These are phyloP conservation scores for Usnea hakonensis DNA, from an alignment of 495 filamentous ascomycete species.

Conservation along the genomic window DNA sequence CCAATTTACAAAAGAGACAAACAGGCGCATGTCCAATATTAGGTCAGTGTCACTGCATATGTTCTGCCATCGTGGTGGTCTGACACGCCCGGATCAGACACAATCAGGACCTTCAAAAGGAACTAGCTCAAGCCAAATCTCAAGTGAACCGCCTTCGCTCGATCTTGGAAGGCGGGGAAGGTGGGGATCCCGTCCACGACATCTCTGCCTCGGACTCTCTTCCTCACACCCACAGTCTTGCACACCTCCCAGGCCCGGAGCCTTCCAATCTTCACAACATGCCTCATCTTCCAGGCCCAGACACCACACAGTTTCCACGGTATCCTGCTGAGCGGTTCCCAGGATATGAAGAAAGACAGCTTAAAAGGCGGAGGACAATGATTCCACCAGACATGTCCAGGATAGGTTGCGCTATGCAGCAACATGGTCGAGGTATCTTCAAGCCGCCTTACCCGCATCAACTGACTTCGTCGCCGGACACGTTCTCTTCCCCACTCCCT, in stretches of 20 bases:
- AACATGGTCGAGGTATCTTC: conserved; percentile 68
- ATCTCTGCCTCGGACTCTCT: neutral
- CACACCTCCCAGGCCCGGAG: conserved; percentile 16
- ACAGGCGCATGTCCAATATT: conserved; percentile 96
- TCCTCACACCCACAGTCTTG: neutral
- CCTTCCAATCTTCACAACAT: conserved; percentile 31
- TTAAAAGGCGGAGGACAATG: conserved; percentile 38
- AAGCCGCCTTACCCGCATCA: conserved; percentile 71
- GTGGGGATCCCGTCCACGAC: conserved; percentile 2
- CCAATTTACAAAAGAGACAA: conserved; percentile 98
- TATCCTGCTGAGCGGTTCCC: conserved; percentile 6
- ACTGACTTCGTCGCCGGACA: conserved; percentile 41
- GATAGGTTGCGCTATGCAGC: conserved; percentile 65
- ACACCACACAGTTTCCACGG: conserved; percentile 12
- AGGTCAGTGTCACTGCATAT: conserved; percentile 49
- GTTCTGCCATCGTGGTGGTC: neutral
- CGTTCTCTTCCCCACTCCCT: conserved; percentile 50
- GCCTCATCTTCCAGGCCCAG: conserved; percentile 57
- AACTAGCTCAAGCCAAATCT: conserved; percentile 64
- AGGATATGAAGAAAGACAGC: conserved; percentile 4
- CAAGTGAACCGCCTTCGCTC: conserved; percentile 66
- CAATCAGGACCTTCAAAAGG: conserved; percentile 93
- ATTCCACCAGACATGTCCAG: conserved; percentile 60
- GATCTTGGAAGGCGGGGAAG: conserved; percentile 25
- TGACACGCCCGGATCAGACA: conserved; percentile 44